Evolutionary conservation across 345 rosid genomes (phyloP), one percentile per base, ranked within the genome.

Genomic region (Alliaria petiolata): DNA sequence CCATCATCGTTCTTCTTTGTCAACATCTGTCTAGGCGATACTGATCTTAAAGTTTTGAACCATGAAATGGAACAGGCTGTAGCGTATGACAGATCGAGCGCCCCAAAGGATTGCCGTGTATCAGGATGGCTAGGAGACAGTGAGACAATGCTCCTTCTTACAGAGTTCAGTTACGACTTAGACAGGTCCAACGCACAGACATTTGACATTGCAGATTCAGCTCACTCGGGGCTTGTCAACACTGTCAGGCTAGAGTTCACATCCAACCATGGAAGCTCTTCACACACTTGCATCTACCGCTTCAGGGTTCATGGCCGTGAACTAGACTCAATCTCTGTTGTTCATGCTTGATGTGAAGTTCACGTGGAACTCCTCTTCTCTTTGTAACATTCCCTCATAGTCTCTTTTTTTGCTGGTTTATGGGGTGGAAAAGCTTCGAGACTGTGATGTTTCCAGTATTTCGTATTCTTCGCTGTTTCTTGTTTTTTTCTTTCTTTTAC

Each of bases 151-250:
- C 71, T 77, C 47, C 83, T 85, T 67, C 74, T 91, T 57, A 67
- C 90, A 36, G 97, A 95, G 78, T 95, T 95, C 76, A 77, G 66
- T 36, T 95, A 91, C 62, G 89, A 95, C 79, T 88, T 95, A 49
- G 98, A 87, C 81, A 91, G 83, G 83, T 89, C 91, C 81, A 86
- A 79, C 73, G 98, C 89, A 30, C 99, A 95, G 78, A 95, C 97
- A 22, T 85, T 89, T 39, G 60, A 74, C 12, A 82, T 91, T 16
- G 25, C 76, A 43, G 85, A 83, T 38, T 75, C 80, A 17, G 73
- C 79, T n/a, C 65, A 77, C 2, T 34, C 87, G 13, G 84, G 87
- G 26, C 43, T 95, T 62, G 66, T 91, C 52, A 80, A 95, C 80
- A 91, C 83, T 0, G 76, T 91, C 1, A 85, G 88, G 82, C 78